Percentiles rank a stretch among this genome's conserved stretches.
Evolutionary conservation across 108 stramenopile species (phyloP).

Genomic region (Aurantiochytrium sp.): DNA sequence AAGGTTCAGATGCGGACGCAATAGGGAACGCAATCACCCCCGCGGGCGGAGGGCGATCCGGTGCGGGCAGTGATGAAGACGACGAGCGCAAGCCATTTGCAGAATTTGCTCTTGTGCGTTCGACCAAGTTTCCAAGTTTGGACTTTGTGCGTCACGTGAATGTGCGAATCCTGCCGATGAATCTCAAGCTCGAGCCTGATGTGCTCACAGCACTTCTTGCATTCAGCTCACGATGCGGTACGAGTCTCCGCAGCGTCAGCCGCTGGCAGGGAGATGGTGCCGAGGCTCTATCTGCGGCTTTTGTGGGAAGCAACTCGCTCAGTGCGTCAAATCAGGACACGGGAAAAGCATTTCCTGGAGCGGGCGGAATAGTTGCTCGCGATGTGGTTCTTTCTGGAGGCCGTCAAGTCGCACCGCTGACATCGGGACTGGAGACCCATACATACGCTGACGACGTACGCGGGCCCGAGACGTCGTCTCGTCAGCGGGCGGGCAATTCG

Average conservation of each 20-base stretch:
- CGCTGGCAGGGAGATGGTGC: not conserved
- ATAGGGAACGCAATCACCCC: too few species aligned
- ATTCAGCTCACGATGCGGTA: not conserved
- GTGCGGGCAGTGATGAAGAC: not conserved
- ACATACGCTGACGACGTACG: not conserved
- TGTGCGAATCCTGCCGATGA: not conserved
- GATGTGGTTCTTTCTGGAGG: not conserved
- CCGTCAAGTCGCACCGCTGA: not conserved
- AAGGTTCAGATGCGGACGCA: not conserved
- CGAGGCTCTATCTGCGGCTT: not conserved
- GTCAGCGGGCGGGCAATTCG: not conserved
- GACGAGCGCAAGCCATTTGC: not conserved
- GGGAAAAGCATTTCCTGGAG: not conserved
- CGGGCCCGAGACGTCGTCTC: not conserved
- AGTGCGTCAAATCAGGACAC: not conserved
- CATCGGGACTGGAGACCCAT: not conserved
- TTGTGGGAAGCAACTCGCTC: not conserved
- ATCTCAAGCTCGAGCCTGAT: slow-evolving; percentile 2
- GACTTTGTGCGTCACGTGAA: slow-evolving; percentile 3
- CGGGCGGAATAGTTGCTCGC: not conserved
- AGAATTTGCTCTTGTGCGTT: not conserved
- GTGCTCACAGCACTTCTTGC: not conserved
- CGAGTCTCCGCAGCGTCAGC: not conserved
- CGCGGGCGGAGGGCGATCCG: not conserved
- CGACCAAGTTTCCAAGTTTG: not conserved